These are phyloP conservation scores for Avena eriantha DNA, from an alignment of 176 grass and related monocot species.

Conservation along the genomic window DNA sequence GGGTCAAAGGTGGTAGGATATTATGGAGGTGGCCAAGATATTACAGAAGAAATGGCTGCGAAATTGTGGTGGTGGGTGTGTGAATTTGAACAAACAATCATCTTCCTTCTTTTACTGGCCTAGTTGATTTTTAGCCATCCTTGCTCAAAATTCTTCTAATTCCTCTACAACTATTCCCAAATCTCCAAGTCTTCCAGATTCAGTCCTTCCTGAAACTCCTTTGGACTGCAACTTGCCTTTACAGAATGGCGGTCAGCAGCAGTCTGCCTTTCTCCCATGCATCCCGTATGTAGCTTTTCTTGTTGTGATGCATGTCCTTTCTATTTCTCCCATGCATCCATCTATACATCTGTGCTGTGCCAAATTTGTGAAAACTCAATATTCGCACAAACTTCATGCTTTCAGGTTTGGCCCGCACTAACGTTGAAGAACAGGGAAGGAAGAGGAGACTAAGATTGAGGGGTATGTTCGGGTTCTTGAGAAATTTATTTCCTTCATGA, in stretches of 20 bases:
- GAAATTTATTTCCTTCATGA: background rate
- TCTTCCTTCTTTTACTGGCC: background rate
- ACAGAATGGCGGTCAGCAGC: background rate
- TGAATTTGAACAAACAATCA: background rate
- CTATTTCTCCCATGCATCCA: background rate
- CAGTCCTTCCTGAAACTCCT: background rate
- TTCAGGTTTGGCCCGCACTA: background rate
- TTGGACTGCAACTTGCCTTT: background rate
- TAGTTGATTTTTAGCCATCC: background rate
- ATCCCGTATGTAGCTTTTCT: background rate
- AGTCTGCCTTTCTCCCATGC: background rate
- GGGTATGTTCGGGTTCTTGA: background rate
- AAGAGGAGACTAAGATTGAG: background rate
- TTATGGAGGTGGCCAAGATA: background rate
- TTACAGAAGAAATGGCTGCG: background rate
- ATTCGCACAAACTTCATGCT: background rate
- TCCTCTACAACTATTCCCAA: background rate
- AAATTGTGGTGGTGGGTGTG: background rate
- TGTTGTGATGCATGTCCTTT: background rate
- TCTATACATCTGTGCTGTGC: background rate
- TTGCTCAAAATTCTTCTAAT: background rate
- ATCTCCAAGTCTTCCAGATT: background rate
- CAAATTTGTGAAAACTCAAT: background rate
- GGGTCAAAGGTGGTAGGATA: background rate
- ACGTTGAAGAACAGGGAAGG: background rate